Conservation (phyloP, 2,329 filamentous ascomycete species). For the Monilinia vaccinii-corymbosi region DNA sequence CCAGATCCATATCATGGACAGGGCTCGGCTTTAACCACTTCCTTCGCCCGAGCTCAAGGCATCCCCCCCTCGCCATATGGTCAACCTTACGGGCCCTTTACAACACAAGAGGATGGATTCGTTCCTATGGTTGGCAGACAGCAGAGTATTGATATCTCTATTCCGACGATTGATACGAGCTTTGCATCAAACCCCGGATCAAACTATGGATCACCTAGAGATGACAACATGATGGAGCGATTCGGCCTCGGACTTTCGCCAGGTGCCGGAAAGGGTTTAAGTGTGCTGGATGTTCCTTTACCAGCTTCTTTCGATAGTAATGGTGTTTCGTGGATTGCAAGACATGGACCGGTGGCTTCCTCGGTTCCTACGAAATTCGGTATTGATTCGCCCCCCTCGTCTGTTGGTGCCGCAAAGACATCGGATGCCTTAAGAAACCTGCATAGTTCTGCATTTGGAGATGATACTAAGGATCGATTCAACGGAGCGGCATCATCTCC, state of each 20-base stretch:
- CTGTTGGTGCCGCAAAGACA: constrained; percentile 54
- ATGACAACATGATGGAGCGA: constrained; percentile 44
- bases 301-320: constrained; percentile 96
- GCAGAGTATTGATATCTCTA: constrained; percentile 43
- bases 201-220: constrained; percentile 74
- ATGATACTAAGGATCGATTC: constrained; percentile 53
- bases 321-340: constrained; percentile 82
- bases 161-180: constrained; percentile 46
- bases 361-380: constrained; percentile 90
- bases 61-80: constrained; percentile 29
- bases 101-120: constrained; percentile 46
- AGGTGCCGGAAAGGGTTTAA: constrained; percentile 60
- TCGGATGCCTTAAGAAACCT: constrained; percentile 56
- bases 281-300: constrained; percentile 84
- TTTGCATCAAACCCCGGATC: constrained; percentile 43
- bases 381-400: constrained; percentile 74
- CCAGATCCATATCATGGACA: constrained; percentile 55
- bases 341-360: constrained; percentile 82
- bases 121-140: constrained; percentile 32
- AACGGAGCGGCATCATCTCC: constrained; percentile 37
- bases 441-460: constrained; percentile 58
- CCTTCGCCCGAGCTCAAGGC: constrained; percentile 55
- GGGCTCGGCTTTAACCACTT: constrained; percentile 66
- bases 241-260: constrained; percentile 73
- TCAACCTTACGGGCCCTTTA: constrained; percentile 35